A percentile compares a stretch with the other conserved stretches of the same genome.
Evolutionary conservation across 495 filamentous ascomycete genomes (phyloP).

Genomic region (Aspergillus diversus): DNA sequence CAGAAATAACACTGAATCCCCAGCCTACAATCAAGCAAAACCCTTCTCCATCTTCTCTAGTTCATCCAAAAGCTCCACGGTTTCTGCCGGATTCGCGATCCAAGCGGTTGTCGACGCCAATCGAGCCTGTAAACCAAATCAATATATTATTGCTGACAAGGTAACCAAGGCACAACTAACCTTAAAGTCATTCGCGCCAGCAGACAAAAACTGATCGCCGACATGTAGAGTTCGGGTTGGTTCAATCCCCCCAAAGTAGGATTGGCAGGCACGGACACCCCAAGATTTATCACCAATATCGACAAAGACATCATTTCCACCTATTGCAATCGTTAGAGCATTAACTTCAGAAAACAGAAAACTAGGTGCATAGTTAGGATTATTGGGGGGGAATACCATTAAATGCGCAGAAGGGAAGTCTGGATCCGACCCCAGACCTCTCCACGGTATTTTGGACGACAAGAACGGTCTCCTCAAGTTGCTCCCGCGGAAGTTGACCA

Average conservation of each 20-base stretch:
- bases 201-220: constrained; percentile 94
- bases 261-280: constrained; percentile 89
- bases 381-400: constrained; percentile 59
- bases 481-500: constrained; percentile 78
- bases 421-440: constrained; percentile 66
- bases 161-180: constrained; percentile 35
- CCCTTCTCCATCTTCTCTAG: constrained; percentile 40
- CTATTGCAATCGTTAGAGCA: constrained; percentile 27
- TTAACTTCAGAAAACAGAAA: not conserved
- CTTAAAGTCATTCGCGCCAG: constrained; percentile 97
- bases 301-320: constrained; percentile 95
- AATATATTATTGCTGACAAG: not conserved
- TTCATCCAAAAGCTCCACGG: constrained; percentile 85
- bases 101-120: constrained; percentile 74
- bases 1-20: no score
- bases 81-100: constrained; percentile 93
- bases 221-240: constrained; percentile 76
- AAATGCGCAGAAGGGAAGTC: constrained; percentile 95
- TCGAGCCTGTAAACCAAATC: constrained; percentile 48
- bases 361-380: constrained; percentile 2
- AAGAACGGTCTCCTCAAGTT: constrained; percentile 93
- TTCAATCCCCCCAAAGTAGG: constrained; percentile 80
- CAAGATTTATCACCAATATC: constrained; percentile 98
- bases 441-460: constrained; percentile 91
- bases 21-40: not conserved